Evolutionary conservation across 331 rosid genomes (phyloP).

Genomic region (Malus hybrid): DNA sequence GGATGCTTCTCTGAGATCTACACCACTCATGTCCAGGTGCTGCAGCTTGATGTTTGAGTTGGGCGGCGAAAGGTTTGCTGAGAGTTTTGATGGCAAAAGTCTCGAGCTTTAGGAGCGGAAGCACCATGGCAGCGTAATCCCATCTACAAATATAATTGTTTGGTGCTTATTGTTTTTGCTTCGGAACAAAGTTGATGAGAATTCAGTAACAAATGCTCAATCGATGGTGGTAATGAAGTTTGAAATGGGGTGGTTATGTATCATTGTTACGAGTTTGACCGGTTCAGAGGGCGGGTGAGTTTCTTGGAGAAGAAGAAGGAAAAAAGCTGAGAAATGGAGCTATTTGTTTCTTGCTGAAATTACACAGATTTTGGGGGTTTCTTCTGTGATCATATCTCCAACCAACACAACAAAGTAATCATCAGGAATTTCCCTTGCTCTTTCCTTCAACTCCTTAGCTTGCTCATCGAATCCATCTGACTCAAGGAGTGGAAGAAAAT

Average conservation of each 20-base stretch:
- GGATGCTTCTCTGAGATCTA: too few relatives aligned
- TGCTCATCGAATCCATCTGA: conserved; percentile 39
- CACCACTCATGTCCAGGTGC: too few relatives aligned
- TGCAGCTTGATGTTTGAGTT: conserved; percentile 68
- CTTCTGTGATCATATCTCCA: conserved; percentile 42
- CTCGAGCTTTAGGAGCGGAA: conserved; percentile 76
- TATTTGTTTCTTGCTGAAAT: too few relatives aligned
- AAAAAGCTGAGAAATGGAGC: background rate
- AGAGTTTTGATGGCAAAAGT: conserved; percentile 66
- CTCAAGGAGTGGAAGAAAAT: conserved; percentile 34
- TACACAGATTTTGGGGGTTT: conserved; percentile 7
- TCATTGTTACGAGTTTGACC: conserved; percentile 3
- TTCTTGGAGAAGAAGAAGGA: conserved; percentile 31
- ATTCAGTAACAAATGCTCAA: background rate
- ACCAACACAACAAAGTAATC: conserved; percentile 36
- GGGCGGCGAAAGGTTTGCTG: conserved; percentile 79
- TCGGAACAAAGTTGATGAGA: background rate
- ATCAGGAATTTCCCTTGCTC: conserved; percentile 33
- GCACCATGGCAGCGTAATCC: conserved; percentile 32
- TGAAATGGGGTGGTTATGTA: background rate
- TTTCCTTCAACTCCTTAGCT: conserved; percentile 36
- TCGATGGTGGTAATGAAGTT: background rate
- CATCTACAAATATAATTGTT: conserved; percentile 5
- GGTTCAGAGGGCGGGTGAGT: conserved; percentile 6
- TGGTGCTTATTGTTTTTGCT: background rate